A percentile compares a stretch with the other conserved stretches of the same genome.
These are phyloP conservation scores for Haematococcus sp. DNA, from an alignment of 139 green algal species.

Conservation along the genomic window DNA sequence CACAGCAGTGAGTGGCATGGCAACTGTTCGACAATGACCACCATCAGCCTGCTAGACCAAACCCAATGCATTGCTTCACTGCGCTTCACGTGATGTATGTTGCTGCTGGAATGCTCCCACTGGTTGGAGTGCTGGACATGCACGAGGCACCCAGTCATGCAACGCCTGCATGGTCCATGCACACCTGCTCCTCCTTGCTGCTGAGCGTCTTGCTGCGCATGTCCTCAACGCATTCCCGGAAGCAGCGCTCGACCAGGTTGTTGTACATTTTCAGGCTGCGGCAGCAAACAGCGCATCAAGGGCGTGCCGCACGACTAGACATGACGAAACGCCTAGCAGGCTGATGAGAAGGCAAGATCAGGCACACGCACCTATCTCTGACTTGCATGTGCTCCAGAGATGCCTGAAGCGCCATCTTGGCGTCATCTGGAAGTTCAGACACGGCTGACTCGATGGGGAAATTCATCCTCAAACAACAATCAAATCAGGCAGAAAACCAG, in stretches of 20 bases:
- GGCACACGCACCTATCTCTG: slow-evolving; percentile 70
- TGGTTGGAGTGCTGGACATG: neutral
- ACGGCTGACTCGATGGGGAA: slow-evolving; percentile 14
- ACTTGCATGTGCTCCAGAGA: slow-evolving; percentile 86
- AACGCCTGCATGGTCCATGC: slow-evolving; percentile 9
- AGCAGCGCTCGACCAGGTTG: slow-evolving; percentile 91
- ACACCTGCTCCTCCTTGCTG: slow-evolving; percentile 87
- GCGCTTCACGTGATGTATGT: neutral
- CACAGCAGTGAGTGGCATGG: too few species aligned
- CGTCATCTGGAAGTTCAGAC: slow-evolving; percentile 27
- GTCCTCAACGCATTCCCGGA: slow-evolving; percentile 87
- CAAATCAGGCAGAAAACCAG: too few species aligned
- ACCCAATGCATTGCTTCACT: neutral
- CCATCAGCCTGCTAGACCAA: neutral
- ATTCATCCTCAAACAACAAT: too few species aligned
- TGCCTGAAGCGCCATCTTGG: slow-evolving; percentile 17
- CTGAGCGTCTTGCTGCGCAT: slow-evolving; percentile 93
- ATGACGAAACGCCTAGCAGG: neutral
- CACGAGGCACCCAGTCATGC: too few species aligned
- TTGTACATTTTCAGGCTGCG: slow-evolving; percentile 97
- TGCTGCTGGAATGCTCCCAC: neutral
- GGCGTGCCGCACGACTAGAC: neutral
- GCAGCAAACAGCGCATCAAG: neutral
- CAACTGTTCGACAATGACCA: neutral
- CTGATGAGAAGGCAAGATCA: too few species aligned